Percentiles rank a stretch among this genome's conserved stretches.
Evolutionary conservation across 2,329 filamentous ascomycete species (phyloP).

Genomic region (Magnaporthiopsis poae): DNA sequence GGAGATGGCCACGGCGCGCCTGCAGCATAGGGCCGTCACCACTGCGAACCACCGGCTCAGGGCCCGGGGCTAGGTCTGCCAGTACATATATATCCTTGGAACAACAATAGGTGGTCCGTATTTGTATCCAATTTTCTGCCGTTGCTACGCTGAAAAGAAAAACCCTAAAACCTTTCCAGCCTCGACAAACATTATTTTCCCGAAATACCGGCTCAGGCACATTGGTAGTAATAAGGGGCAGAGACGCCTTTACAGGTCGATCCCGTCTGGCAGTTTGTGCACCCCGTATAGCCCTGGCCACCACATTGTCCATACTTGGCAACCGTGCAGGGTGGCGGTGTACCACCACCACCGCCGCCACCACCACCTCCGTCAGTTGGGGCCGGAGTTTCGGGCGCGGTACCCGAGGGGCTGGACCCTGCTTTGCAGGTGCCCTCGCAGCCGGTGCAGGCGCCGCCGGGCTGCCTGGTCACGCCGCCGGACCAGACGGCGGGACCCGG

Average conservation of each 20-base stretch:
- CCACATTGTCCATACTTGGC: slow-evolving; percentile 18
- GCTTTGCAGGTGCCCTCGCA: slow-evolving; percentile 27
- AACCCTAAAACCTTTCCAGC: background rate
- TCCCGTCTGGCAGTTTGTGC: slow-evolving; percentile 17
- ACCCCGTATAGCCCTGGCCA: slow-evolving; percentile 17
- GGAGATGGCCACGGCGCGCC: slow-evolving; percentile 11
- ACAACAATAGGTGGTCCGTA: background rate
- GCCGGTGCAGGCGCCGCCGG: slow-evolving; percentile 26
- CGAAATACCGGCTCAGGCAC: slow-evolving; percentile 4
- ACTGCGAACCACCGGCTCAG: slow-evolving; percentile 15
- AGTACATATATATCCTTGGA: background rate
- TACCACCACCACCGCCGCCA: background rate
- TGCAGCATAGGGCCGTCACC: slow-evolving; percentile 12
- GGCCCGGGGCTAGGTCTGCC: background rate
- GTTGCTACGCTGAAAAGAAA: background rate
- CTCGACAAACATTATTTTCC: background rate
- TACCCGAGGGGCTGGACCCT: slow-evolving; percentile 20
- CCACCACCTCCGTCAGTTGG: slow-evolving; percentile 1
- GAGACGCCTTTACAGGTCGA: slow-evolving; percentile 19
- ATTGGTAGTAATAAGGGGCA: slow-evolving; percentile 19
- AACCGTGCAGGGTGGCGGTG: slow-evolving; percentile 11
- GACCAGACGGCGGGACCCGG: slow-evolving; percentile 29
- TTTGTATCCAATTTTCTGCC: background rate
- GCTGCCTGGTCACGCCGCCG: slow-evolving; percentile 25
- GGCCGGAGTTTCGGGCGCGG: slow-evolving; percentile 15